phyloP scores from a whole-genome alignment of 352 stramenopile species.

The Phytophthora melonis region DNA sequence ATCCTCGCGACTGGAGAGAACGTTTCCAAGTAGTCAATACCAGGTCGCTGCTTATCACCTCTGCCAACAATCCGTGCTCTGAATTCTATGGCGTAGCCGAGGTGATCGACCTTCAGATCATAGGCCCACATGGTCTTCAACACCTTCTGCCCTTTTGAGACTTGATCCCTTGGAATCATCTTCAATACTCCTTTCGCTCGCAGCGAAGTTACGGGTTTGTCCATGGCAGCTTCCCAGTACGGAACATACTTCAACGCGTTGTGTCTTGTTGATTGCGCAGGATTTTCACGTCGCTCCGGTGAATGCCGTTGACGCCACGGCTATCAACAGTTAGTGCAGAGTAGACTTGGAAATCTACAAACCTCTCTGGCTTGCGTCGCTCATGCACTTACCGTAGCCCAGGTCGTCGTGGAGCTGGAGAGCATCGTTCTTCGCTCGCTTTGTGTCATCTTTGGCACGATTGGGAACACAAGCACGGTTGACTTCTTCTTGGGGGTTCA shows the following conservation, averaged over 20 bases:
- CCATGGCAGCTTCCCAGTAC: not conserved
- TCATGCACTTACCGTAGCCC: constrained; percentile 6
- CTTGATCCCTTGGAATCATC: not conserved
- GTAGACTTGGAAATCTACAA: not conserved
- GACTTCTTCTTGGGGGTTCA: too few species aligned
- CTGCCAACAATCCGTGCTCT: constrained; percentile 18
- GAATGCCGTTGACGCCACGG: not conserved
- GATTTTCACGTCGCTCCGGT: not conserved
- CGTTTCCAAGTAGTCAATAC: constrained; percentile 13
- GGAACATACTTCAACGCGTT: not conserved
- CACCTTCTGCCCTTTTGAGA: not conserved
- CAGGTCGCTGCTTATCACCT: constrained; percentile 13
- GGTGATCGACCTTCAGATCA: constrained; percentile 15
- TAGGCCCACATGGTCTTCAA: constrained; percentile 22
- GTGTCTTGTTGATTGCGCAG: not conserved
- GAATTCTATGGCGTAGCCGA: constrained; percentile 12
- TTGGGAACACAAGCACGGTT: too few species aligned
- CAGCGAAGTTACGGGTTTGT: not conserved
- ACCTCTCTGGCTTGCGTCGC: not conserved
- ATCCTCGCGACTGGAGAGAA: constrained; percentile 17
- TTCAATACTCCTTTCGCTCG: not conserved
- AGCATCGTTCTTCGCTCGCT: not conserved
- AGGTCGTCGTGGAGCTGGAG: not conserved
- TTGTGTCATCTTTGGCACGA: constrained; percentile 1
- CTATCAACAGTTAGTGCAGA: not conserved